Base-by-base conservation (phyloP, 768 basidiomycete species). In the Boletus rubescentipes region DNA sequence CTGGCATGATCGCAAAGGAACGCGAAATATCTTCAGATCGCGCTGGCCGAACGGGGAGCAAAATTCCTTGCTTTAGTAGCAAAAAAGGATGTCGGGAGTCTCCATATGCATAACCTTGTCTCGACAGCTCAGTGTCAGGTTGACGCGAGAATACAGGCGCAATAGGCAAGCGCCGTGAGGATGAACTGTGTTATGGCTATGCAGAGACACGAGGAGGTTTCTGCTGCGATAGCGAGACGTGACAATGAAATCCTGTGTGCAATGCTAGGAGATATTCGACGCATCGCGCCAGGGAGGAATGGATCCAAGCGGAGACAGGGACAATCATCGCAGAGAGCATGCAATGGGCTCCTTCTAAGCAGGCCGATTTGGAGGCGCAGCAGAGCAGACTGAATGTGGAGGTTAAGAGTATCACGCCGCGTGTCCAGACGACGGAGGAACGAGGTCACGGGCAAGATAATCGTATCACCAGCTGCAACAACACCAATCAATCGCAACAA, bases 161-260 rank as follows among this genome's bases (percentile, higher is more conserved):
- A 1, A 77, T 91, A 11, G 68, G 73, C 16, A 75, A 75, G 47
- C 78, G 89, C 2, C n/a, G n/a, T n/a, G 89, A 91, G 60, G 84
- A 85, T 37, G 89, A 89, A 61, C 72, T 91, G 35, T 79, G 87
- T 2, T n/a, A 71, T 78, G 18, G 75, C 85, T 35, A 81, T 90
- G 20, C 75, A 78, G 64, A 79, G 82, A 62, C 79, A 87, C 31
- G 88, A 91, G 66, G 82, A 83, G 63, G 84, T 91, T 4, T 82
- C 81, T 2, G 70, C 68, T 26, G 82, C 84, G 9, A 88, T 89
- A 75, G 72, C 79, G 23, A 72, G 78, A 48, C 75, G 89, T 2
- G 89, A 91, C 59, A 81, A 85, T 51, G 87, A 88, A 65, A 83
- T 90, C 37, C 77, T 88, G 76, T 79, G 80, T 16, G 85, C 86